These are phyloP conservation scores for Thielaviopsis ethacetica DNA, from an alignment of 2,329 filamentous ascomycete genomes.

Conservation along the genomic window DNA sequence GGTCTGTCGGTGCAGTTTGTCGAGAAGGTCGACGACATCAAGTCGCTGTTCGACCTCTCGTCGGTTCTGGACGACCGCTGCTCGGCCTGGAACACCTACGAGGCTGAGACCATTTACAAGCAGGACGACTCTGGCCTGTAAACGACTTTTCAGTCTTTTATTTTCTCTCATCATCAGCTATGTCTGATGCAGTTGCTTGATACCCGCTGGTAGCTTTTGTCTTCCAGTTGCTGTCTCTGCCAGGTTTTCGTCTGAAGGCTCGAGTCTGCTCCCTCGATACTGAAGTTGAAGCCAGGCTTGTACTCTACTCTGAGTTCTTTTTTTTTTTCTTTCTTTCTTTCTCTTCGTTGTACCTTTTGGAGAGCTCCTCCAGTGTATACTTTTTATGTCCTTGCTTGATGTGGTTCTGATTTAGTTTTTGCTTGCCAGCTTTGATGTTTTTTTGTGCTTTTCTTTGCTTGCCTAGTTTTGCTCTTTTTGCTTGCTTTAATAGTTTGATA, in stretches of 20 bases:
- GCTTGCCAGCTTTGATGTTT: background rate
- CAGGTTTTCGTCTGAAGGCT: background rate
- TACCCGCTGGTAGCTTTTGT: background rate
- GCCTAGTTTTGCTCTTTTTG: no score
- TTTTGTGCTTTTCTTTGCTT: background rate
- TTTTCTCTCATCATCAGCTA: background rate
- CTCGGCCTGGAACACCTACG: slow-evolving; percentile 11
- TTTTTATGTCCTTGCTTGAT: background rate
- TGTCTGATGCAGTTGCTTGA: background rate
- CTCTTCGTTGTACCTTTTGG: background rate
- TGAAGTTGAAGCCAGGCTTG: no score
- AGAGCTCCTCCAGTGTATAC: background rate
- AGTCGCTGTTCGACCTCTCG: slow-evolving; percentile 10
- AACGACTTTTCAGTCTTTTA: background rate
- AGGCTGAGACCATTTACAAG: slow-evolving; percentile 10
- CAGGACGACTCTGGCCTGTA: slow-evolving; percentile 14
- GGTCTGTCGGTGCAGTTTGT: slow-evolving; percentile 38
- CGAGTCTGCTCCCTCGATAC: background rate
- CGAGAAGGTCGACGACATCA: slow-evolving; percentile 11
- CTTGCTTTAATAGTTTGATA: background rate
- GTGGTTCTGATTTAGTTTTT: background rate
- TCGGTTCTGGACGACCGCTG: slow-evolving; percentile 11
- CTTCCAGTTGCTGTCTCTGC: background rate
- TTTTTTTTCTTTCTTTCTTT: background rate
- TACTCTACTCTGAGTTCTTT: background rate